A percentile compares a stretch with the other conserved stretches of the same genome.
These are phyloP conservation scores for Penicillium sp. DNA, from an alignment of 2,329 filamentous ascomycete genomes.

Conservation along the genomic window DNA sequence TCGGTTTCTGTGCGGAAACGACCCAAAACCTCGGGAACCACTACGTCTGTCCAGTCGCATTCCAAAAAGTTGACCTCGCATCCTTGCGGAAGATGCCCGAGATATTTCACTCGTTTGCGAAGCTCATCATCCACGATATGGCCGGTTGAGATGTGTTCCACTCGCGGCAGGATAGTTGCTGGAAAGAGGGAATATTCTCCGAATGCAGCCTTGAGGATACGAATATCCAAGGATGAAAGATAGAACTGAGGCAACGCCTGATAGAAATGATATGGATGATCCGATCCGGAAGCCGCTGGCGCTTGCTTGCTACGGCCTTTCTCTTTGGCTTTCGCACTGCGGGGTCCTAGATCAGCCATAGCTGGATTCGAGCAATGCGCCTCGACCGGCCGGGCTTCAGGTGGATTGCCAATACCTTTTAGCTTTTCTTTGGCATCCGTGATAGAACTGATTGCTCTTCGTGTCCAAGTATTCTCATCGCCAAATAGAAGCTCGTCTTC, in stretches of 20 bases:
- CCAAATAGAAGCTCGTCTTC: slow-evolving; percentile 91
- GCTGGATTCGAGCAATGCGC: slow-evolving; percentile 51
- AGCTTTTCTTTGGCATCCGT: slow-evolving; percentile 73
- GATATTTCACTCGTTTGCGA: slow-evolving; percentile 79
- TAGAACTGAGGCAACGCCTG: slow-evolving; percentile 85
- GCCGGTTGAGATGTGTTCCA: slow-evolving; percentile 85
- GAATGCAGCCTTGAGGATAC: slow-evolving; percentile 86
- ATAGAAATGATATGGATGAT: slow-evolving; percentile 76
- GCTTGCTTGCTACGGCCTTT: slow-evolving; percentile 29
- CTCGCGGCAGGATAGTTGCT: slow-evolving; percentile 77
- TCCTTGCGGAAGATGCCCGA: slow-evolving; percentile 82
- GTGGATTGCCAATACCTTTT: slow-evolving; percentile 65
- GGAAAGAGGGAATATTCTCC: slow-evolving; percentile 80
- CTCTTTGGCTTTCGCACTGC: slow-evolving; percentile 25
- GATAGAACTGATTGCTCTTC: slow-evolving; percentile 75
- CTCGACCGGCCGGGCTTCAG: slow-evolving; percentile 49
- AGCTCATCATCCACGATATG: slow-evolving; percentile 84
- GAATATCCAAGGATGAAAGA: slow-evolving; percentile 84
- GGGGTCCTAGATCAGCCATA: slow-evolving; percentile 21
- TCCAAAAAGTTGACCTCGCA: slow-evolving; percentile 89
- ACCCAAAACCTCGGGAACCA: slow-evolving; percentile 70
- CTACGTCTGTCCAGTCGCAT: slow-evolving; percentile 92
- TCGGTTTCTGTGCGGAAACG: slow-evolving; percentile 76
- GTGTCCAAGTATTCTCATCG: slow-evolving; percentile 89
- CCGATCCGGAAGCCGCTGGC: slow-evolving; percentile 48